A percentile compares a stretch with the other conserved stretches of the same genome.
Conservation (phyloP, 1,284 basidiomycete species). For the Cerrena zonata region DNA sequence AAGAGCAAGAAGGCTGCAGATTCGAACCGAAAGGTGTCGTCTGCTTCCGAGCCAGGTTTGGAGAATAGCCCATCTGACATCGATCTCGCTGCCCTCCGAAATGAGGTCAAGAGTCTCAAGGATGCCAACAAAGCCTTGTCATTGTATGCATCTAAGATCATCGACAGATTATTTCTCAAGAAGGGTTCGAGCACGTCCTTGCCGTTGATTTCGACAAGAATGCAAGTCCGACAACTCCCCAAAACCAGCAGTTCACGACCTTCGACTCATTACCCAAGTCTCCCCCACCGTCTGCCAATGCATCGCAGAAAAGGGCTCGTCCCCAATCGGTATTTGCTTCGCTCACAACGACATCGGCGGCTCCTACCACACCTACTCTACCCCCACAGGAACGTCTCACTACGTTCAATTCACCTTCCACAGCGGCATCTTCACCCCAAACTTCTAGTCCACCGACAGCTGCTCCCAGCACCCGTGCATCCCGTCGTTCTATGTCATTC, state of each 20-base stretch:
- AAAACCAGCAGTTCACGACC: slow-evolving; percentile 22
- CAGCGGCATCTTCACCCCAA: slow-evolving; percentile 24
- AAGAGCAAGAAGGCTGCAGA: slow-evolving; percentile 47
- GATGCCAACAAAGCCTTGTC: slow-evolving; percentile 93
- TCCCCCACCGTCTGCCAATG: slow-evolving; percentile 23
- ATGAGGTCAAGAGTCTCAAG: slow-evolving; percentile 83
- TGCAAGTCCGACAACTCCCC: slow-evolving; percentile 26
- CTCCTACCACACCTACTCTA: slow-evolving; percentile 13
- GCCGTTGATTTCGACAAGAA: slow-evolving; percentile 78
- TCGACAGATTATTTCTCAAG: slow-evolving; percentile 90
- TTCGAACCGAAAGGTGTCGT: slow-evolving; percentile 32
- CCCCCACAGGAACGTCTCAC: slow-evolving; percentile 31
- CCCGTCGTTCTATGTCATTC: slow-evolving; percentile 73
- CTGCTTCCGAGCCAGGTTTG: slow-evolving; percentile 32
- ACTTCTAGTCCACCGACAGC: slow-evolving; percentile 19
- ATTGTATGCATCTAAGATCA: slow-evolving; percentile 91
- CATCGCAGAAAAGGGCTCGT: slow-evolving; percentile 42
- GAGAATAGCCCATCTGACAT: slow-evolving; percentile 38
- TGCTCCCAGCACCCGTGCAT: slow-evolving; percentile 34
- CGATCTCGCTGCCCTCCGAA: slow-evolving; percentile 65
- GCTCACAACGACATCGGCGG: slow-evolving; percentile 33
- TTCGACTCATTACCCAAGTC: slow-evolving; percentile 22
- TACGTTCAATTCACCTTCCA: slow-evolving; percentile 31
- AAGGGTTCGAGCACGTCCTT: slow-evolving; percentile 90
- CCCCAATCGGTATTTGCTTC: slow-evolving; percentile 57